Conservation (phyloP, 306 rosid species). For the Heteromeles arbutifolia region DNA sequence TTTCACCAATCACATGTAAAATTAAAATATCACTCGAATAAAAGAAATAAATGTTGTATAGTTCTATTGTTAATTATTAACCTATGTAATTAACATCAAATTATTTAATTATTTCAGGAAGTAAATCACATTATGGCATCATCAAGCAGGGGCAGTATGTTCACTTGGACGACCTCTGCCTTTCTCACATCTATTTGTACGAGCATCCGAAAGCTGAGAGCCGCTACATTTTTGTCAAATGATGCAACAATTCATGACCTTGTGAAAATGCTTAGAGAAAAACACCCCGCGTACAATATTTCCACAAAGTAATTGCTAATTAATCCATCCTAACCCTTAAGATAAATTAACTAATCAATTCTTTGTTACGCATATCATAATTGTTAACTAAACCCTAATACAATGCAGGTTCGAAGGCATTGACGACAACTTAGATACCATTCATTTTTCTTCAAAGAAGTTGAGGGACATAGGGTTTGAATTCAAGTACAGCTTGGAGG, state of each 20-base stretch:
- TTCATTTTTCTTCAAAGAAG: constrained; percentile 56
- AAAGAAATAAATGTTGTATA: neutral
- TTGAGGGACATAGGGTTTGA: constrained; percentile 54
- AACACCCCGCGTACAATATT: constrained; percentile 44
- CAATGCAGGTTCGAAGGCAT: constrained; percentile 46
- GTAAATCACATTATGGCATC: constrained; percentile 48
- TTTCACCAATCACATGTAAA: constrained; percentile 41
- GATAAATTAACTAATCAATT: neutral
- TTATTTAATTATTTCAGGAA: constrained; percentile 25
- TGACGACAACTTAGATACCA: constrained; percentile 46
- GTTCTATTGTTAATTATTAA: neutral
- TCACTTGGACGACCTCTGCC: constrained; percentile 68
- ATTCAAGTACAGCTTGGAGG: constrained; percentile 60
- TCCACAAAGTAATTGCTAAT: constrained; percentile 53
- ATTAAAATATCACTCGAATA: neutral
- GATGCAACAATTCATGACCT: constrained; percentile 57
- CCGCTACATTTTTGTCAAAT: constrained; percentile 50
- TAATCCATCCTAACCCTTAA: neutral
- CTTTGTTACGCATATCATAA: neutral
- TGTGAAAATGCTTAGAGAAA: constrained; percentile 42
- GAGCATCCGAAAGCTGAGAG: constrained; percentile 61
- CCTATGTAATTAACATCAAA: neutral
- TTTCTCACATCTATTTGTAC: constrained; percentile 50
- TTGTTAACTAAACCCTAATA: too few species aligned
- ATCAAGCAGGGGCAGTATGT: constrained; percentile 59